phyloP scores from a whole-genome alignment of 768 basidiomycete genomes.

The Favolaschia claudopus region DNA sequence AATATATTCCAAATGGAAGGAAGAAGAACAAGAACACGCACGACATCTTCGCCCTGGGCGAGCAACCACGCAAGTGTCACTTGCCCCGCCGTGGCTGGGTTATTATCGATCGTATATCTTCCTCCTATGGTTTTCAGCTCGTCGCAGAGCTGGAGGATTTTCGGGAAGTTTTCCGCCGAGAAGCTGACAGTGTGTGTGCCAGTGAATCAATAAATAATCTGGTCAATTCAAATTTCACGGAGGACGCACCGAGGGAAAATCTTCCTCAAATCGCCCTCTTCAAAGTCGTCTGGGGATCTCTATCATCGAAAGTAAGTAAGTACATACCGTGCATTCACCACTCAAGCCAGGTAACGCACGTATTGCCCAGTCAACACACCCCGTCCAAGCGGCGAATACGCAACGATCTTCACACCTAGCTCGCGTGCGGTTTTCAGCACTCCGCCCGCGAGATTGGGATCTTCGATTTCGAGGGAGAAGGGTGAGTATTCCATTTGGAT shows the following conservation, averaged over 20 bases:
- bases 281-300: constrained; percentile 31
- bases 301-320: no score
- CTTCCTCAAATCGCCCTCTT: constrained; percentile 34
- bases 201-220: no score
- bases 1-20: no score
- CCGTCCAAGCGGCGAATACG: constrained; percentile 39
- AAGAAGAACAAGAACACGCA: neutral
- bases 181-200: no score
- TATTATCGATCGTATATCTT: no score
- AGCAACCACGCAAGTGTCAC: constrained; percentile 19
- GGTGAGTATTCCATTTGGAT: neutral
- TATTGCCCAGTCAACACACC: constrained; percentile 38
- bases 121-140: constrained; percentile 38
- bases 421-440: no score
- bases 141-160: constrained; percentile 41
- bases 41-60: neutral
- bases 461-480: neutral
- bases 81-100: constrained; percentile 29
- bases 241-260: constrained; percentile 36
- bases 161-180: constrained; percentile 38
- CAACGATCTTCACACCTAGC: constrained; percentile 37
- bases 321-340: no score
- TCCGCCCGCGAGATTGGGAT: no score
- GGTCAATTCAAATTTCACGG: no score
- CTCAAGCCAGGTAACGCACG: neutral